These are phyloP conservation scores for Quambalaria eucalypti DNA, from an alignment of 1,284 basidiomycete species.

Conservation along the genomic window DNA sequence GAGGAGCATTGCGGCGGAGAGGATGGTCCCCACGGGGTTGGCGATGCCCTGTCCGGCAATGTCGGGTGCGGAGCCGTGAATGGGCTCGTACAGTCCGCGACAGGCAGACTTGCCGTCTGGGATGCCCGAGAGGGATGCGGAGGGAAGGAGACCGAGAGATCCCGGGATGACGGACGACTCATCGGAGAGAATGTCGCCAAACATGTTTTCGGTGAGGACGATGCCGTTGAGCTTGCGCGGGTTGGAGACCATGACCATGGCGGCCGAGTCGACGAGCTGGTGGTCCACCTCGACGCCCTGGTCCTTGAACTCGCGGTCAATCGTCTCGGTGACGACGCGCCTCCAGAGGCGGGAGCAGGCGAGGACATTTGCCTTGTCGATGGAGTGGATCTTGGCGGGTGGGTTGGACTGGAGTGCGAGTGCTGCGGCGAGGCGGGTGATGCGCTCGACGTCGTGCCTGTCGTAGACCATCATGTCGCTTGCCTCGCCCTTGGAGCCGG, in stretches of 20 bases:
- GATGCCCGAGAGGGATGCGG: slow-evolving; percentile 84
- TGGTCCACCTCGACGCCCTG: slow-evolving; percentile 53
- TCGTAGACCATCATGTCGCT: slow-evolving; percentile 71
- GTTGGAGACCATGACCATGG: slow-evolving; percentile 88
- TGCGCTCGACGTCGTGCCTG: slow-evolving; percentile 80
- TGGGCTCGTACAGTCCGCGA: slow-evolving; percentile 87
- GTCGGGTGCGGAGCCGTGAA: slow-evolving; percentile 64
- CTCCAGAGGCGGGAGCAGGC: slow-evolving; percentile 92
- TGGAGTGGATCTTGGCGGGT: slow-evolving; percentile 77
- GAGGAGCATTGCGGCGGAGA: slow-evolving; percentile 82
- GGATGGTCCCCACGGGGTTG: slow-evolving; percentile 93
- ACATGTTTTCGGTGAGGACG: slow-evolving; percentile 45
- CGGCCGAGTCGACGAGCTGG: slow-evolving; percentile 81
- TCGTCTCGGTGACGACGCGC: slow-evolving; percentile 51
- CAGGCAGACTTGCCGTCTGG: slow-evolving; percentile 63
- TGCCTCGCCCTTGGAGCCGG: slow-evolving; percentile 34
- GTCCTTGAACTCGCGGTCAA: slow-evolving; percentile 33
- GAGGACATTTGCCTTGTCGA: slow-evolving; percentile 98
- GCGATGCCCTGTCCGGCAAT: slow-evolving; percentile 91
- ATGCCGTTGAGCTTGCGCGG: slow-evolving; percentile 93
- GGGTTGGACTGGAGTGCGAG: slow-evolving; percentile 74
- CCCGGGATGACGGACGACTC: slow-evolving; percentile 96
- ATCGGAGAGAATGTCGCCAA: slow-evolving; percentile 69
- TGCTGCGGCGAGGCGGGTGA: slow-evolving; percentile 88
- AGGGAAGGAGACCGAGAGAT: slow-evolving; percentile 88